Base-by-base conservation (phyloP, 1,139 yeast species). In the Scheffersomyces stambukii region DNA sequence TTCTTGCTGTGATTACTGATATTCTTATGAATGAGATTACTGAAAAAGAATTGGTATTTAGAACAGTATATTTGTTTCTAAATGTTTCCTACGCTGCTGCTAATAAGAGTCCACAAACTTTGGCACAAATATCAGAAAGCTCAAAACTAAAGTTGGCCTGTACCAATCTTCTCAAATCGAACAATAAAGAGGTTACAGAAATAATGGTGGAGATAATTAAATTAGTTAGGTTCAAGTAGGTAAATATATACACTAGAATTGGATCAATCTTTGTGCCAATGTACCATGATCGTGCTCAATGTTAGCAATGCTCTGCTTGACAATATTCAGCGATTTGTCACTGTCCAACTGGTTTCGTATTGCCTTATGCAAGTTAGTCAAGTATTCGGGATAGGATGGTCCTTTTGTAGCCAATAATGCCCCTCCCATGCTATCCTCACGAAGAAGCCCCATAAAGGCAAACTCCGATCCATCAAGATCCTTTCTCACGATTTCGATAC, bases 401-500 rank as follows among this genome's bases (percentile, higher is more conserved):
- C 80, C 69, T 33, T 78, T 52, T 27, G 49, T 54, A 10, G 56
- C 36, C 18, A 49, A 45, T 2, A 48, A 40, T 4, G 61, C 46
- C 2, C 58, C 54, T 16, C 54, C 52, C 13, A 60, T 43, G 8
- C 53, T 69, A 49, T 91, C 98, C 46, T 91, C 97, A 16, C 81
- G 75, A 48, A 91, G 60, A 30, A 73, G 49, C 25, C 77, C 78
- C 29, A 68, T 61, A 43, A 83, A 76, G 31, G 70, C 77, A 21
- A 56, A 51, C 41, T 78, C 81, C 2, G 76, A 60, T 0, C 78
- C 78, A 48, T 84, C 95, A 16, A 72, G 53, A 5, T 78, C 76
- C 41, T 77, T 80, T 32, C 94, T 64, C 7, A 83, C 75, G 7
- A 86, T 54, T 39, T 75, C 77, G 23, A 85, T 54, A 0, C 75